Percentiles rank a stretch among this genome's conserved stretches.
phyloP scores from a whole-genome alignment of 2,329 filamentous ascomycete genomes.

The Fusarium algeriense region DNA sequence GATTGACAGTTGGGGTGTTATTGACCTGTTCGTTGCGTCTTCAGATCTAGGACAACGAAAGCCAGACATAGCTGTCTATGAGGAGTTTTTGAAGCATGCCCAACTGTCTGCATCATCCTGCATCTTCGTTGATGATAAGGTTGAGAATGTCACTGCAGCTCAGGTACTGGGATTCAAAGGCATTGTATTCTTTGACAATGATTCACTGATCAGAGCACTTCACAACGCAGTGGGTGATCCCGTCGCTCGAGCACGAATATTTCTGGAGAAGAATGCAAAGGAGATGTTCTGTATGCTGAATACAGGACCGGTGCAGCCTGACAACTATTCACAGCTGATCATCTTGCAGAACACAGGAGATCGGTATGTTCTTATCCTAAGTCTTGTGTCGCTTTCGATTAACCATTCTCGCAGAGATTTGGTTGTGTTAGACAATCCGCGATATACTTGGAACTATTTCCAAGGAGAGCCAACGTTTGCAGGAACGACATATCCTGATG shows the following conservation, averaged over 20 bases:
- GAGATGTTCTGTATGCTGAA: neutral
- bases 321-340: constrained; percentile 10
- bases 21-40: constrained; percentile 2
- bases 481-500: neutral
- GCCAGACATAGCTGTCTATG: neutral
- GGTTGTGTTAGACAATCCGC: neutral
- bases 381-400: accelerated
- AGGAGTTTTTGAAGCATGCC: neutral
- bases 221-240: constrained; percentile 1
- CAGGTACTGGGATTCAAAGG: neutral
- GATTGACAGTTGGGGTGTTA: constrained; percentile 6
- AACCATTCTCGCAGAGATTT: neutral
- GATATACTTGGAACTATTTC: constrained; percentile 15
- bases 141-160: neutral
- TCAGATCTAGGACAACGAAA: neutral
- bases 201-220: neutral
- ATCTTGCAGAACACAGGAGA: constrained; percentile 5
- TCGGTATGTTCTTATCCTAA: neutral
- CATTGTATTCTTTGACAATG: neutral
- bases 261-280: neutral
- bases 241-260: neutral
- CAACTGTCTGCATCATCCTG: neutral
- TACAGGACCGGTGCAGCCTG: neutral
- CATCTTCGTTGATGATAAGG: constrained; percentile 9
- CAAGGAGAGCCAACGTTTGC: neutral